These are phyloP conservation scores for Lyophyllum semitale DNA, from an alignment of 768 basidiomycete genomes.

Conservation along the genomic window DNA sequence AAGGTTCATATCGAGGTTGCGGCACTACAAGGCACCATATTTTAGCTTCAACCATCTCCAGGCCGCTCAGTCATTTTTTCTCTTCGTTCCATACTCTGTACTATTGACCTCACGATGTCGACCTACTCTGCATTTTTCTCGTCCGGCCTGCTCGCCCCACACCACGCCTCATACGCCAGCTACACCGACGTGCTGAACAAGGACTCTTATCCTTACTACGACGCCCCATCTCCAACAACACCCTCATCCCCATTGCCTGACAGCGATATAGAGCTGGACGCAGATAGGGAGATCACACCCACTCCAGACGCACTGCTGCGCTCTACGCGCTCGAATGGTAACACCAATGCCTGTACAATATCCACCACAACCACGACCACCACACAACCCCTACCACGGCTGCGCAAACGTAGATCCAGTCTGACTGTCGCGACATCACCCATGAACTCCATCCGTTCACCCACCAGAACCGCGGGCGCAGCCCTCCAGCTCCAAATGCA, in stretches of 20 bases:
- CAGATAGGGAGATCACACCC: conserved; percentile 23
- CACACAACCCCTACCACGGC: conserved; percentile 33
- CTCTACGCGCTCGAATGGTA: conserved; percentile 5
- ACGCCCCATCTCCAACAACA: conserved; percentile 18
- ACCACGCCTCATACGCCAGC: conserved; percentile 13
- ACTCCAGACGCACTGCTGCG: conserved; percentile 16
- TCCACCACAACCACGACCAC: conserved; percentile 4
- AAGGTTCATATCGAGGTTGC: conserved; percentile 5
- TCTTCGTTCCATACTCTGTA: conserved; percentile 1
- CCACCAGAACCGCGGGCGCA: conserved; percentile 48
- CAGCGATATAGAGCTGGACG: conserved; percentile 35
- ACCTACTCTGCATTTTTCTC: conserved; percentile 72
- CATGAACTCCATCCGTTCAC: conserved; percentile 60
- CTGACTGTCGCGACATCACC: conserved; percentile 56
- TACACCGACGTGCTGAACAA: background rate
- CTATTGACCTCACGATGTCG: conserved; percentile 26
- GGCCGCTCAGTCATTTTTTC: background rate
- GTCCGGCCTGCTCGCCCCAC: conserved; percentile 65
- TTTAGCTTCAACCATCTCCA: background rate
- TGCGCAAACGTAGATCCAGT: conserved; percentile 66
- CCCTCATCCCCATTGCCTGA: conserved; percentile 29
- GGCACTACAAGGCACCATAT: background rate
- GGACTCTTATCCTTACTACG: conserved; percentile 6
- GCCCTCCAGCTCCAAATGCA: conserved; percentile 54
- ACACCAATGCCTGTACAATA: conserved; percentile 20